Base-by-base conservation (phyloP, 73 alveolate species). In the Blepharisma stoltei region DNA sequence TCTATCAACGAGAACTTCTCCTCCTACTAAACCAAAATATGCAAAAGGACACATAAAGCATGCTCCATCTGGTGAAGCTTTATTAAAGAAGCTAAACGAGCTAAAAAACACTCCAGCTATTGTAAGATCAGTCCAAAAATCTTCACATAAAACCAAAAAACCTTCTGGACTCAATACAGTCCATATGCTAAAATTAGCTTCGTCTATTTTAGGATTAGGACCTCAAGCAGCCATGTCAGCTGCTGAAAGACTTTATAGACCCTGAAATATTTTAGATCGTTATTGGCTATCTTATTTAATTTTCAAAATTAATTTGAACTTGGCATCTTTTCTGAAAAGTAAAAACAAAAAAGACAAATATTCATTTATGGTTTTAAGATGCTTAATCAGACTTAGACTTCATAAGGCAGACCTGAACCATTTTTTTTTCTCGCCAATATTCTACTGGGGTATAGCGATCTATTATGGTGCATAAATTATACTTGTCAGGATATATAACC, bases 221-320 rank as follows among this genome's bases (percentile, higher is more conserved):
- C 98, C 99, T n/a, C 97, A 95, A 81, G 89, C 90, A 1, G 89
- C 99, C 23, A 93, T 97, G 99, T 92, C 86, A 54, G 87, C 93
- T 55, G 99, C 99, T n/a, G 99, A 98, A 87, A 95, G 93, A 46
- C 91, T 98, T 67, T 32, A n/a, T n/a, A n/a, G n/a, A n/a, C n/a
- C n/a, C n/a, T n/a, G n/a, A n/a, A n/a, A n/a, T n/a, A n/a, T n/a
- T n/a, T n/a, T n/a, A n/a, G n/a, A n/a, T n/a, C n/a, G n/a, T n/a
- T n/a, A n/a, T n/a, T n/a, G n/a, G n/a, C n/a, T n/a, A n/a, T n/a
- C n/a, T n/a, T n/a, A n/a, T n/a, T n/a, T n/a, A n/a, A n/a, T n/a
- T n/a, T n/a, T n/a, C n/a, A n/a, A n/a, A n/a, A n/a, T n/a, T n/a
- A n/a, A n/a, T n/a, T n/a, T n/a, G n/a, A n/a, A n/a, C n/a, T n/a